Conservation (phyloP, 257 asterid genomes). For the Agastache rugosa region DNA sequence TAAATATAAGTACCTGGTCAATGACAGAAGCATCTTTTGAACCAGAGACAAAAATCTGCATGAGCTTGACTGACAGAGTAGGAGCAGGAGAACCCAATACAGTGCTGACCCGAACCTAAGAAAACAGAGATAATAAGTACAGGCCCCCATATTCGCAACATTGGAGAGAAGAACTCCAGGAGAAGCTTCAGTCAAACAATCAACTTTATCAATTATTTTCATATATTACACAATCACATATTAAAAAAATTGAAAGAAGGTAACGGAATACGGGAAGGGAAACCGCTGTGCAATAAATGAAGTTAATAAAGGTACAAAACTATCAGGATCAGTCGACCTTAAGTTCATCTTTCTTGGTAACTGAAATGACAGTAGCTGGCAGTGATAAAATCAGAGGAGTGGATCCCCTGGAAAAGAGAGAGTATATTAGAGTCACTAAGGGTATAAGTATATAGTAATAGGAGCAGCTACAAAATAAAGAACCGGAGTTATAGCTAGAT, state of each 20-base stretch:
- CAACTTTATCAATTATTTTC: constrained; percentile 25
- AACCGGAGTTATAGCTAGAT: constrained; percentile 9
- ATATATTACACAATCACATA: not conserved
- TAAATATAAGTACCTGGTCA: constrained; percentile 67
- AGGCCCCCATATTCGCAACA: constrained; percentile 20
- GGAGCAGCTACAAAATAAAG: constrained; percentile 10
- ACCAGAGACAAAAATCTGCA: constrained; percentile 78
- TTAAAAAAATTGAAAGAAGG: not conserved
- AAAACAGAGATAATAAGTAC: constrained; percentile 33
- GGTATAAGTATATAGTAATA: not conserved
- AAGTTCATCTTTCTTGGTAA: constrained; percentile 76
- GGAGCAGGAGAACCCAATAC: constrained; percentile 86
- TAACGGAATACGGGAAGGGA: not conserved
- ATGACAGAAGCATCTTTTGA: constrained; percentile 84
- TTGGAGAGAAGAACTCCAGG: constrained; percentile 16
- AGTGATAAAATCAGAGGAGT: constrained; percentile 85
- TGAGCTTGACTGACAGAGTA: constrained; percentile 79
- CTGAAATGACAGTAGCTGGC: constrained; percentile 81
- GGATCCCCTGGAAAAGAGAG: constrained; percentile 60
- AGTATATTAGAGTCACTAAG: constrained; percentile 30
- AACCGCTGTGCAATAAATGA: constrained; percentile 20
- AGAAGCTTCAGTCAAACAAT: constrained; percentile 27
- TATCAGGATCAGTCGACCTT: constrained; percentile 60
- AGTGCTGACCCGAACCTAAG: constrained; percentile 78
- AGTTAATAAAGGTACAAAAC: constrained; percentile 29